Conservation (phyloP, 352 stramenopile species). For the Phytophthora kernoviae region DNA sequence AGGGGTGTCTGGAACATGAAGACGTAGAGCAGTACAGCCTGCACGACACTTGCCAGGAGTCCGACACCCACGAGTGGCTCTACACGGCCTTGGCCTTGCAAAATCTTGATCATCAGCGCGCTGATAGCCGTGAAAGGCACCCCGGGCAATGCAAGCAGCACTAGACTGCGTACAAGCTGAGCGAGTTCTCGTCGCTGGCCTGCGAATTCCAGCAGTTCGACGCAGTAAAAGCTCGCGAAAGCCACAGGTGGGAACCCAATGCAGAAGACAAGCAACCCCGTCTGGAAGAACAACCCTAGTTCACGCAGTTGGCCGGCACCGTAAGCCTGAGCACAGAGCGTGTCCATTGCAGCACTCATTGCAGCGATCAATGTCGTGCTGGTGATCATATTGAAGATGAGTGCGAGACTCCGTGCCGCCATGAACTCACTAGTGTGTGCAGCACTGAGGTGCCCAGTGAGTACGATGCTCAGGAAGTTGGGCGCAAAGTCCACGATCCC, state of each 20-base stretch:
- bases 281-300: slow-evolving; percentile 90
- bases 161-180: slow-evolving; percentile 64
- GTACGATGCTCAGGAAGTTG: slow-evolving; percentile 66
- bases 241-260: slow-evolving; percentile 65
- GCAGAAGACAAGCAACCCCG: slow-evolving; percentile 70
- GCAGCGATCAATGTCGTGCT: slow-evolving; percentile 83
- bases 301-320: slow-evolving; percentile 85
- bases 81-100: slow-evolving; percentile 88
- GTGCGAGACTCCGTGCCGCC: slow-evolving; percentile 67
- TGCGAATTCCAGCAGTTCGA: slow-evolving; percentile 73
- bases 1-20: slow-evolving; percentile 84
- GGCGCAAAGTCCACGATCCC: slow-evolving; percentile 75
- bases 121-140: slow-evolving; percentile 79
- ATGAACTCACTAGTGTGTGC: slow-evolving; percentile 76
- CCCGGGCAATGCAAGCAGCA: slow-evolving; percentile 74
- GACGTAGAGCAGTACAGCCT: slow-evolving; percentile 80
- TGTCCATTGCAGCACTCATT: slow-evolving; percentile 90
- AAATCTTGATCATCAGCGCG: slow-evolving; percentile 79
- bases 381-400: slow-evolving; percentile 87
- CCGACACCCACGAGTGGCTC: slow-evolving; percentile 82
- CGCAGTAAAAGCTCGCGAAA: slow-evolving; percentile 76
- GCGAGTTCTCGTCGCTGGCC: slow-evolving; percentile 75
- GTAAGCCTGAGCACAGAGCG: slow-evolving; percentile 83
- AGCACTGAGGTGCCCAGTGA: slow-evolving; percentile 71
- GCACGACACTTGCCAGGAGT: slow-evolving; percentile 80